Evolutionary conservation across 306 rosid genomes (phyloP).

Genomic region (Aeschynomene evenia): DNA sequence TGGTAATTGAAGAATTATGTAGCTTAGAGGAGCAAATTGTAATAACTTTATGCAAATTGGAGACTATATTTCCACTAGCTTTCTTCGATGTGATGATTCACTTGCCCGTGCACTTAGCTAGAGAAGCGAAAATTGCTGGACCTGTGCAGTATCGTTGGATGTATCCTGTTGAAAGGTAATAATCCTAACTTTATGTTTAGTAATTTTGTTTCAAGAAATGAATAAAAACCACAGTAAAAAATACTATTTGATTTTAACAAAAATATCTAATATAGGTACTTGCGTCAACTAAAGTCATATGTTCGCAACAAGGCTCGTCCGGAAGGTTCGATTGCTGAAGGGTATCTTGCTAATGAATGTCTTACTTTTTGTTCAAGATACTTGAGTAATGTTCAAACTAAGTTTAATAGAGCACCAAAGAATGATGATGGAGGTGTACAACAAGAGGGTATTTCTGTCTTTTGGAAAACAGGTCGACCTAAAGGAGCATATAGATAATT

Average conservation of each 20-base stretch:
- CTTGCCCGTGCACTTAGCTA: not conserved
- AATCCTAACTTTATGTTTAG: not conserved
- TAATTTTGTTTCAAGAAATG: not conserved
- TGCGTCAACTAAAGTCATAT: not conserved
- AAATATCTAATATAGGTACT: not conserved
- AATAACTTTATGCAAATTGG: not conserved
- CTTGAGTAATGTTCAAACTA: not conserved
- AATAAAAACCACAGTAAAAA: not conserved
- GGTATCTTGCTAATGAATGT: not conserved
- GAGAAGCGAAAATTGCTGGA: not conserved
- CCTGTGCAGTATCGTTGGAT: not conserved
- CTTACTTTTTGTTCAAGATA: not conserved
- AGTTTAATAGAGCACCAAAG: not conserved
- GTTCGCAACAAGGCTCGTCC: not conserved
- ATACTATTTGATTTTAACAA: too few species aligned
- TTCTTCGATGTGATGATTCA: slow-evolving; percentile 11
- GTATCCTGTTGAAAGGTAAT: slow-evolving; percentile 13
- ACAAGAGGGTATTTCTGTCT: not conserved
- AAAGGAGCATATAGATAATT: not conserved
- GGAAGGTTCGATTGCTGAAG: not conserved
- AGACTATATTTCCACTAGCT: not conserved
- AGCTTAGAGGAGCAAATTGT: not conserved
- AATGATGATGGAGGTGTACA: not conserved
- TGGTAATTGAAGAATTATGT: too few species aligned
- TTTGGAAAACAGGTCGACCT: not conserved